Conservation (phyloP, 73 alveolate species). For the Blepharisma japonicum region DNA sequence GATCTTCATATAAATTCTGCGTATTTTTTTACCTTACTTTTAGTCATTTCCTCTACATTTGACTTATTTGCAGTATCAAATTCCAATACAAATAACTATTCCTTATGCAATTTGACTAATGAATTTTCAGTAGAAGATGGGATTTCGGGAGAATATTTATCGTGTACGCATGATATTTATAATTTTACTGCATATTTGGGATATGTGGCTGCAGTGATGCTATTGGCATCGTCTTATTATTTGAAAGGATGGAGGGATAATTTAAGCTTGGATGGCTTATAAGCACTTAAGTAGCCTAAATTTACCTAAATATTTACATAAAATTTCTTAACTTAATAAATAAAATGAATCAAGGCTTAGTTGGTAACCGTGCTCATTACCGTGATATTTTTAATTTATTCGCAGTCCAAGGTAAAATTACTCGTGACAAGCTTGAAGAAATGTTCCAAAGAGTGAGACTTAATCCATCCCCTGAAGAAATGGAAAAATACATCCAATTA, state of each 20-base stretch:
- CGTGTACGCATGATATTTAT: conserved; percentile 38
- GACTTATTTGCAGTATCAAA: conserved; percentile 38
- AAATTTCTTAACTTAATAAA: not conserved
- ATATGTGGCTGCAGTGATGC: conserved; percentile 20
- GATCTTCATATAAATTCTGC: conserved; percentile 32
- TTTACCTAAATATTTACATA: no score
- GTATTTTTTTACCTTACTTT: conserved; percentile 25
- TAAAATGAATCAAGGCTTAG: conserved; percentile 26
- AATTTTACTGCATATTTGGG: conserved; percentile 35
- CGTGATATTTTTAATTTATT: conserved; percentile 14
- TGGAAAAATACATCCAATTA: conserved; percentile 19
- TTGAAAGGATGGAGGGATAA: no score
- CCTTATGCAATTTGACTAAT: conserved; percentile 39
- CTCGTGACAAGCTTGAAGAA: conserved; percentile 14
- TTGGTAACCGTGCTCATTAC: not conserved
- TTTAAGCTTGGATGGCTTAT: no score
- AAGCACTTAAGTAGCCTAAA: no score
- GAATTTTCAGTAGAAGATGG: conserved; percentile 39
- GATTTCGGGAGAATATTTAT: conserved; percentile 37
- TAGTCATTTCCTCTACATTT: conserved; percentile 40
- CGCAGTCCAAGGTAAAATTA: conserved; percentile 17
- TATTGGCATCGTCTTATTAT: not conserved
- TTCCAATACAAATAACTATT: conserved; percentile 37
- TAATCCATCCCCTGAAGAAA: conserved; percentile 19
- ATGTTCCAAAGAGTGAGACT: conserved; percentile 8